Percentiles rank a stretch among this genome's conserved stretches.
Evolutionary conservation across 257 asterid species (phyloP).

Genomic region (Solanum medicagineum): DNA sequence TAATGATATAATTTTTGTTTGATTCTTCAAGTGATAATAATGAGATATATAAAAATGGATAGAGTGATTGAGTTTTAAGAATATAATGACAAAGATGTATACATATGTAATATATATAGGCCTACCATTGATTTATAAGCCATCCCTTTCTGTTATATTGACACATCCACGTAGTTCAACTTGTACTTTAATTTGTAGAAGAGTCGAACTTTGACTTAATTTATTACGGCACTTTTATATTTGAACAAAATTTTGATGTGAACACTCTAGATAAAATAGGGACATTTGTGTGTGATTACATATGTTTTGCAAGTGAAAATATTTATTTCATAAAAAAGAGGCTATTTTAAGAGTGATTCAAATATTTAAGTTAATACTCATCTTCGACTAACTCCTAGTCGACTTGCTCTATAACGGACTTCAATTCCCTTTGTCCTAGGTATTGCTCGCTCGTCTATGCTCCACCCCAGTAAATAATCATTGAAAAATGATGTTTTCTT

Average conservation of each 20-base stretch:
- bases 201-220: neutral
- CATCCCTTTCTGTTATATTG: neutral
- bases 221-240: neutral
- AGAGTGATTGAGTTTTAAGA: neutral
- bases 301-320: neutral
- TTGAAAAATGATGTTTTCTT: too few species aligned
- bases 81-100: neutral
- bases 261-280: neutral
- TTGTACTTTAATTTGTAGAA: neutral
- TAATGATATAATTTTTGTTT: neutral
- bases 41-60: neutral
- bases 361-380: too few species aligned
- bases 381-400: too few species aligned
- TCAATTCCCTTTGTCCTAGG: too few species aligned
- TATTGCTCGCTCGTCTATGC: too few species aligned
- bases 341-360: too few species aligned
- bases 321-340: neutral
- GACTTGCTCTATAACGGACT: too few species aligned
- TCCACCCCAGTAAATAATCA: too few species aligned
- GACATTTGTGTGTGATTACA: neutral
- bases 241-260: neutral
- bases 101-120: neutral
- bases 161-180: neutral
- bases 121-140: neutral
- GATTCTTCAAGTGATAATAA: neutral